Base-by-base conservation (phyloP, 2,329 filamentous ascomycete genomes). In the Plectosphaerella cucumerina region DNA sequence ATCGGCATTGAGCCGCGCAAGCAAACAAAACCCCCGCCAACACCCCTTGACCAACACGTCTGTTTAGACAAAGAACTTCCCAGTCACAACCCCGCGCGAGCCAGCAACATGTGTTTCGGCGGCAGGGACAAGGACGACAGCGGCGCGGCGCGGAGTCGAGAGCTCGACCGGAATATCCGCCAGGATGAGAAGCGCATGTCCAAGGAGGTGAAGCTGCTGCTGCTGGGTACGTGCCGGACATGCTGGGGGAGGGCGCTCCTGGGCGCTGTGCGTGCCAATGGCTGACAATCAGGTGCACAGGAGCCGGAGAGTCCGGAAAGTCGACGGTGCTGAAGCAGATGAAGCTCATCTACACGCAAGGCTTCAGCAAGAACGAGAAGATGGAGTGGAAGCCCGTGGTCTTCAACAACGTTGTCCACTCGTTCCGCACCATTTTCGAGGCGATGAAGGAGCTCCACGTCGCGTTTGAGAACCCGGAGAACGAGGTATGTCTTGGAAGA, bases 271-370 rank as follows among this genome's bases (percentile, higher is more conserved):
- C 22, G 20, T 21, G 18, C 2, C 12, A 18, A 50, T 26, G 14
- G 43, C 41, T 43, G 11, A 20, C 22, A 20, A 31, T 23, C 15
- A 22, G 21, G 15, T 10, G 37, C 57, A 57, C 60, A 97, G 92
- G 93, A 69, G 93, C 93, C 62, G 93, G 93, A 65, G 93, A 97
- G 73, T 94, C 70, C 44, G 70, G 93, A 58, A 97, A 97, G 73
- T 97, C 93, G 9, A 97, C 93, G 2, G 92, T 97, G 53, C 82
- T 97, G 58, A 97, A 97, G 76, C 93, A 97, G 77, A 97, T 99
- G 94, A 93, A 93, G 69, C 85, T 99, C 70, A 97, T 99, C 61
- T 94, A 97, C 69, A 85, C 90, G 14, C 86, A 91, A 69, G 93
- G 94, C 47, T 97, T 97, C 74, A 90, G 85, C 64, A 88, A 89